These are phyloP conservation scores for Camellia granthamiana DNA, from an alignment of 148 eudicot species.

Conservation along the genomic window DNA sequence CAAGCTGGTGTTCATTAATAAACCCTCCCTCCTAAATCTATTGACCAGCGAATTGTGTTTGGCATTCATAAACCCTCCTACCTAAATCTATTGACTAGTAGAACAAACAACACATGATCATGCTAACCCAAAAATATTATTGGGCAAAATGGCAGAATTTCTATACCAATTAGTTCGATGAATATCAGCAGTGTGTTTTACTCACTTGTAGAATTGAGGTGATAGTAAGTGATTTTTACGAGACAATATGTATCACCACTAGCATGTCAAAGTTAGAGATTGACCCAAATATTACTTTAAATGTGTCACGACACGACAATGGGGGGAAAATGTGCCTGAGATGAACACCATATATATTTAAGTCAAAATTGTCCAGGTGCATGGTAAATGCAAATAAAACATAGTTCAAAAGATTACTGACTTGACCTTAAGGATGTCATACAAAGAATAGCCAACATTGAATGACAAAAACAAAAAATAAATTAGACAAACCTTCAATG, in stretches of 20 bases:
- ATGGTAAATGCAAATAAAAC: background rate
- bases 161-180: background rate
- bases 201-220: background rate
- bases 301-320: background rate
- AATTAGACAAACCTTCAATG: slow-evolving; percentile 58
- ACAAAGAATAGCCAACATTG: background rate
- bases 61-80: background rate
- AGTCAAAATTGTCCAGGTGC: background rate
- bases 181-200: background rate
- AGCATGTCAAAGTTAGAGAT: background rate
- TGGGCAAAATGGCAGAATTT: background rate
- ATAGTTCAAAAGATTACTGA: background rate
- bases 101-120: background rate
- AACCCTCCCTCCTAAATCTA: background rate
- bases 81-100: background rate
- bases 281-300: background rate
- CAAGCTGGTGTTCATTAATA: background rate
- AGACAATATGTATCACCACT: background rate
- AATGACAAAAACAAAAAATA: background rate
- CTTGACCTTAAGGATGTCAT: background rate
- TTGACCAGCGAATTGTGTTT: too few relatives aligned
- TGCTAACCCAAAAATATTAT: background rate
- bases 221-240: background rate
- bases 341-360: background rate
- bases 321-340: background rate